A percentile compares a stretch with the other conserved stretches of the same genome.
These are phyloP conservation scores for Colletotrichum gigasporum DNA, from an alignment of 2,329 filamentous ascomycete genomes.

Conservation along the genomic window DNA sequence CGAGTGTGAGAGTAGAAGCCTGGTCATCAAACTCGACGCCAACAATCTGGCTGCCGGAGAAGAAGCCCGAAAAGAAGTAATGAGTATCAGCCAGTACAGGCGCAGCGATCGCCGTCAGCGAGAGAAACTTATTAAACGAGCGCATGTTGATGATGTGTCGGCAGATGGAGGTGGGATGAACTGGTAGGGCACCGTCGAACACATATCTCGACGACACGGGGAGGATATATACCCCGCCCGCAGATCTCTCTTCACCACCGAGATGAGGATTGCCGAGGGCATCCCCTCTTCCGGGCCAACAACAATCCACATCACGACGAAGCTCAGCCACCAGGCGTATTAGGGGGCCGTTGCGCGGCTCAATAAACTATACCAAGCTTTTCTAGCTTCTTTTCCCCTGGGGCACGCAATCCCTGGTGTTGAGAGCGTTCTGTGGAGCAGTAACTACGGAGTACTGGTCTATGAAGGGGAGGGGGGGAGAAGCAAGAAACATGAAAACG, in stretches of 20 bases:
- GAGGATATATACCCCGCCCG: background rate
- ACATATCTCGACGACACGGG: background rate
- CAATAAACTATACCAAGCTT: conserved; percentile 25
- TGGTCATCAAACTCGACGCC: conserved; percentile 37
- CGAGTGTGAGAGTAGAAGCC: conserved; percentile 34
- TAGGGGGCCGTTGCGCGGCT: conserved; percentile 10
- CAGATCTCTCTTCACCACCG: background rate
- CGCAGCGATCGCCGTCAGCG: background rate
- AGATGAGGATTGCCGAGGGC: background rate
- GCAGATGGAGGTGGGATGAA: background rate
- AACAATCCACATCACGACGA: conserved; percentile 16
- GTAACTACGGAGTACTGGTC: no score
- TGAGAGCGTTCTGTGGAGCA: background rate
- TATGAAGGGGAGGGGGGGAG: background rate
- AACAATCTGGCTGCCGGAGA: conserved; percentile 11
- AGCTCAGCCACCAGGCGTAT: background rate
- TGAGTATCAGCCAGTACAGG: conserved; percentile 13
- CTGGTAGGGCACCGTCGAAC: background rate
- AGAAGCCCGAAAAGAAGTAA: conserved; percentile 23
- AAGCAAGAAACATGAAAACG: background rate
- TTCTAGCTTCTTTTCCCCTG: no score
- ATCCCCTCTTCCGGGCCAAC: background rate
- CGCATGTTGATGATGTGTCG: conserved; percentile 1
- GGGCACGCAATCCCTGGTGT: background rate
- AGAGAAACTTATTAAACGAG: background rate